A percentile compares a stretch with the other conserved stretches of the same genome.
Conservation (phyloP, 1,284 basidiomycete species). For the Austroboletus rostrupii region DNA sequence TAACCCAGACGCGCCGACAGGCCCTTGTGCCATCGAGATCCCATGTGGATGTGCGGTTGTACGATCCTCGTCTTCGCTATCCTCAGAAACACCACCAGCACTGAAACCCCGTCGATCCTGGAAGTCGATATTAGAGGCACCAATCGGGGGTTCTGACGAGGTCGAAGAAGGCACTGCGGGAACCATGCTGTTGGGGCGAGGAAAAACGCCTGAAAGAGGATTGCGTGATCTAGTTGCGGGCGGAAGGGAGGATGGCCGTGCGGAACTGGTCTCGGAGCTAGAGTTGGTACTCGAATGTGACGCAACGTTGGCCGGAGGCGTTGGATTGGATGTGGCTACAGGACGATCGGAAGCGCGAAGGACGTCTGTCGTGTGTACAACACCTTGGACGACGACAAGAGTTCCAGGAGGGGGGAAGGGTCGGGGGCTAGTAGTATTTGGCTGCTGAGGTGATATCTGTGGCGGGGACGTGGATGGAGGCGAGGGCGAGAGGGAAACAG, state of each 20-base stretch:
- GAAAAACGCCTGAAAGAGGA: conserved; percentile 41
- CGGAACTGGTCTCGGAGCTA: conserved; percentile 7
- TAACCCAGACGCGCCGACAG: conserved; percentile 31
- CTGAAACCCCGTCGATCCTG: conserved; percentile 5
- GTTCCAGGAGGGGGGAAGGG: conserved; percentile 71
- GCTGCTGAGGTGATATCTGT: conserved; percentile 13
- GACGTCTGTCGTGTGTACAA: conserved; percentile 72
- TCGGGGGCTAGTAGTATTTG: conserved; percentile 23
- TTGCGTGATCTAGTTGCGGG: conserved; percentile 30
- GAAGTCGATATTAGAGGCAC: conserved; percentile 4
- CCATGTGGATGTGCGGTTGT: conserved; percentile 11
- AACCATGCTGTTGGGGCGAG: conserved; percentile 35
- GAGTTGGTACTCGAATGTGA: conserved; percentile 5
- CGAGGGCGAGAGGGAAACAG: conserved; percentile 6
- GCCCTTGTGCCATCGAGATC: conserved; percentile 22
- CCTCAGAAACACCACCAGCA: conserved; percentile 4
- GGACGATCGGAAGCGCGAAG: conserved; percentile 32
- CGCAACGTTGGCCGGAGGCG: conserved; percentile 5
- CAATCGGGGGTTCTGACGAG: conserved; percentile 6
- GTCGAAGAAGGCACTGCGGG: conserved; percentile 17
- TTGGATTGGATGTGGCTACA: conserved; percentile 11
- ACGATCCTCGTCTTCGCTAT: conserved; percentile 15
- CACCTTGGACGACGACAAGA: conserved; percentile 74
- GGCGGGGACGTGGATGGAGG: conserved; percentile 3
- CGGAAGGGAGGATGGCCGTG: conserved; percentile 31